These are phyloP conservation scores for Coniochaeta ligniaria DNA, from an alignment of 2,329 filamentous ascomycete species.

Conservation along the genomic window DNA sequence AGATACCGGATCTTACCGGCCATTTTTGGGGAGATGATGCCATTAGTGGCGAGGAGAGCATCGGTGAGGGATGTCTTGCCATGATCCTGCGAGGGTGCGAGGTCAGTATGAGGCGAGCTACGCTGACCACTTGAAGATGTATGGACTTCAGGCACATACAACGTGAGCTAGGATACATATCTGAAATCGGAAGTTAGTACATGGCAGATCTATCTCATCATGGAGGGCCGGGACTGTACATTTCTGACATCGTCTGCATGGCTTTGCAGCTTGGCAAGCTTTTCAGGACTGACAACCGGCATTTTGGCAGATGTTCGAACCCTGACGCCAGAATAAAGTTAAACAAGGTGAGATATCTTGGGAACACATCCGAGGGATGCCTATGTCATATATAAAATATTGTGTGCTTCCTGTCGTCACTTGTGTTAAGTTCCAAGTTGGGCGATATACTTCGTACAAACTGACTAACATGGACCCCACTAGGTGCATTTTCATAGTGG, in stretches of 20 bases:
- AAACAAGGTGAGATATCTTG: neutral
- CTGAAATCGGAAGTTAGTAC: conserved; percentile 25
- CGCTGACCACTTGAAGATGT: no score
- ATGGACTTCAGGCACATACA: conserved; percentile 12
- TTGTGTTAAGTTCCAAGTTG: neutral
- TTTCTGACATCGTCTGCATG: conserved; percentile 88
- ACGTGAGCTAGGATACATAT: conserved; percentile 96
- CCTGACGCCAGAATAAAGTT: neutral
- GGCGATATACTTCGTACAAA: neutral
- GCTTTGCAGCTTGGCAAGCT: conserved; percentile 83
- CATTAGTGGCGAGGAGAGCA: conserved; percentile 93
- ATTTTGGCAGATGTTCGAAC: conserved; percentile 43
- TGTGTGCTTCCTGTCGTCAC: neutral
- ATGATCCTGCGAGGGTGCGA: conserved; percentile 53
- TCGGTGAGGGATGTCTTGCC: conserved; percentile 97
- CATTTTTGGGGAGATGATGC: conserved; percentile 96
- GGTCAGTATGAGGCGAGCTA: neutral
- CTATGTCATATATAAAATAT: neutral
- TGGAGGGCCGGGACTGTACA: conserved; percentile 44
- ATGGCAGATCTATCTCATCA: conserved; percentile 15
- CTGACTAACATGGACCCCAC: conserved; percentile 11
- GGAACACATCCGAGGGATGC: neutral
- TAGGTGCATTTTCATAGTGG: conserved; percentile 2
- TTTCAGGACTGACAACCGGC: conserved; percentile 87
- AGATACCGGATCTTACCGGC: conserved; percentile 97